A percentile compares a stretch with the other conserved stretches of the same genome.
Evolutionary conservation across 345 rosid species (phyloP).

Genomic region (Acer yangbiense): DNA sequence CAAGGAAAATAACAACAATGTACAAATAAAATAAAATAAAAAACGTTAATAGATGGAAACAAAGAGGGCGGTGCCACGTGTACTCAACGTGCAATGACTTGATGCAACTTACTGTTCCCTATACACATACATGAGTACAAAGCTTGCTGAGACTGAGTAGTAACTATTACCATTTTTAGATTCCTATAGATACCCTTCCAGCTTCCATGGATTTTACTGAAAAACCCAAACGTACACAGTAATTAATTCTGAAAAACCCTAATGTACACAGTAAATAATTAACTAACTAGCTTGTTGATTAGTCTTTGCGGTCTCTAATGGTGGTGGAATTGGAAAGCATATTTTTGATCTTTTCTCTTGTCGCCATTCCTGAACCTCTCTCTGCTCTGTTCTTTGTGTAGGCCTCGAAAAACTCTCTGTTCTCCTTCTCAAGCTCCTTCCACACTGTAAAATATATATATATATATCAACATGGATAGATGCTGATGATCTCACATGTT

Average conservation of each 20-base stretch:
- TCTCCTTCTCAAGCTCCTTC: constrained; percentile 90
- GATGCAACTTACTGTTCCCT: constrained; percentile 1
- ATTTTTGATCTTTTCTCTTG: constrained; percentile 43
- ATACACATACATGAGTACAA: background rate
- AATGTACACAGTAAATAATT: too few species aligned
- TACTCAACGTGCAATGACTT: constrained; percentile 16
- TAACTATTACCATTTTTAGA: background rate
- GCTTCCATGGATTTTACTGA: background rate
- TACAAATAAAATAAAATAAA: too few species aligned
- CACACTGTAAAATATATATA: constrained; percentile 51
- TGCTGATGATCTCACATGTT: background rate
- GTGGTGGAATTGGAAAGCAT: constrained; percentile 34
- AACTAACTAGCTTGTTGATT: background rate
- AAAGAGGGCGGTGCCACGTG: constrained; percentile 35
- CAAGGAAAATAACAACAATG: too few species aligned
- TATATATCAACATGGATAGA: background rate
- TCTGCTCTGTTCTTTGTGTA: constrained; percentile 42
- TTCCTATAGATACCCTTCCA: background rate
- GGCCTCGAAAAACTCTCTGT: constrained; percentile 86
- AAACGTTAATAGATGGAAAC: background rate
- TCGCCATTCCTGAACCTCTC: constrained; percentile 39
- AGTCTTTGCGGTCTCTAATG: background rate
- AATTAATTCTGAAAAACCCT: background rate
- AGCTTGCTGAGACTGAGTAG: background rate
- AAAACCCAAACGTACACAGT: background rate